Evolutionary conservation across 352 stramenopile species (phyloP), one percentile per base, ranked within the genome.

Genomic region (Phytopythium aichiense): DNA sequence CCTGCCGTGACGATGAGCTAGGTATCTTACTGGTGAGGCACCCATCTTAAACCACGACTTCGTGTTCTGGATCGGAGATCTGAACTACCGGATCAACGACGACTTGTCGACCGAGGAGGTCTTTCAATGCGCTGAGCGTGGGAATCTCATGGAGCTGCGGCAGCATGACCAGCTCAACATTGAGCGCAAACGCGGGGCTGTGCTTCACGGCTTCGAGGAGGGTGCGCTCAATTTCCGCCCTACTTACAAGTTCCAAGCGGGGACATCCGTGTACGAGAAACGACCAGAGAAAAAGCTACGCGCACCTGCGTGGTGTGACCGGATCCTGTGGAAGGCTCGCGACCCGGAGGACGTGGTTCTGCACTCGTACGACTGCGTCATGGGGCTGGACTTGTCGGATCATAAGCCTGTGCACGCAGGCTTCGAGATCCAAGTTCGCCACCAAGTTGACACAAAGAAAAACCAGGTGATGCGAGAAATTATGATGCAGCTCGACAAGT

Each of bases 241-340:
- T 2, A 99, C 96, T 8, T 99, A 99, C 83, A 99, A 99, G 71
- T 99, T 98, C 66, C 91, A 99, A 65, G 89, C 95, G 5, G 96
- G 95, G 0, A 99, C 95, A 15, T 91, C 95, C 52, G 62, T 87
- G 15, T 99, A 99, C 68, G 98, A 99, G 66, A 90, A 97, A 56
- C 84, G 98, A 1, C 95, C 96, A 0, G 97, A 99, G 60, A 99
- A 99, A 81, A 99, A 99, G 67, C 67, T 99, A 2, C 87, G 98
- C 20, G 97, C 97, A 3, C 98, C 98, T 1, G 98, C 98, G 7
- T 99, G 98, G 98, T 97, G 90, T 52, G 90, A 97, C 63, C 84
- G 90, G 9, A 71, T 97, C 1, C 64, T 97, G 8, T 97, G 88
- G 87, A 86, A 77, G 62, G 76, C 84, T 1, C 91, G 89, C 37